A percentile compares a stretch with the other conserved stretches of the same genome.
These are phyloP conservation scores for Seiridium cupressi DNA, from an alignment of 2,329 filamentous ascomycete genomes.

Conservation along the genomic window DNA sequence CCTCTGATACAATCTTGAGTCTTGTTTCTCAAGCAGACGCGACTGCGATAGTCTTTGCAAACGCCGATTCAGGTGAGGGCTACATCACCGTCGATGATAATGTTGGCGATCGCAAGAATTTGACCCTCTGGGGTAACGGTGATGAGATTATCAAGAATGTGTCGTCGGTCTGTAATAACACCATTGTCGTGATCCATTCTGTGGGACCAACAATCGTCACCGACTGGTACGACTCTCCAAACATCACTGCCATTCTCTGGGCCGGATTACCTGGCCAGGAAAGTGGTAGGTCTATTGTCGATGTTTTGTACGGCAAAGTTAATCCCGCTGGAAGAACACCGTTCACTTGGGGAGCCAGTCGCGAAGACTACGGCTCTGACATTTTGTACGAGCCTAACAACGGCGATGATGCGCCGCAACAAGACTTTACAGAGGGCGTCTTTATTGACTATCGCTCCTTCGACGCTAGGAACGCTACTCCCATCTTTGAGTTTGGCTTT, in stretches of 20 bases:
- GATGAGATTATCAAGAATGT: constrained; percentile 81
- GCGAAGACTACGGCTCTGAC: constrained; percentile 66
- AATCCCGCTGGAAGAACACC: constrained; percentile 76
- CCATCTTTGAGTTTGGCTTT: constrained; percentile 78
- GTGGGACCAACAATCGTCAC: constrained; percentile 76
- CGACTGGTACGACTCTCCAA: constrained; percentile 71
- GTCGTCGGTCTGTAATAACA: constrained; percentile 77
- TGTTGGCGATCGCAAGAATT: constrained; percentile 84
- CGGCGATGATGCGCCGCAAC: constrained; percentile 63
- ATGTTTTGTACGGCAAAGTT: constrained; percentile 79
- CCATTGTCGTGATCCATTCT: constrained; percentile 87
- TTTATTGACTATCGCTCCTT: constrained; percentile 83
- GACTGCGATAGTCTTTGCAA: constrained; percentile 84
- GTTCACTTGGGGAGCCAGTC: constrained; percentile 74
- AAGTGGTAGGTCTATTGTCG: constrained; percentile 74
- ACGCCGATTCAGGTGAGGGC: constrained; percentile 82
- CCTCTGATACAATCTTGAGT: constrained; percentile 57
- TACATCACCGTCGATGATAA: constrained; percentile 83
- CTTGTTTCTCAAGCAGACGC: constrained; percentile 63
- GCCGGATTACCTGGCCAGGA: constrained; percentile 82
- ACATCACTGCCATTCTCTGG: constrained; percentile 82
- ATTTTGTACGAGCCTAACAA: constrained; percentile 70
- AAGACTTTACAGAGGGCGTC: constrained; percentile 72
- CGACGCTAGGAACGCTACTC: constrained; percentile 63
- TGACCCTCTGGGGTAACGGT: constrained; percentile 84